phyloP scores from a whole-genome alignment of 1,284 basidiomycete species.

The Trametes polyzona region DNA sequence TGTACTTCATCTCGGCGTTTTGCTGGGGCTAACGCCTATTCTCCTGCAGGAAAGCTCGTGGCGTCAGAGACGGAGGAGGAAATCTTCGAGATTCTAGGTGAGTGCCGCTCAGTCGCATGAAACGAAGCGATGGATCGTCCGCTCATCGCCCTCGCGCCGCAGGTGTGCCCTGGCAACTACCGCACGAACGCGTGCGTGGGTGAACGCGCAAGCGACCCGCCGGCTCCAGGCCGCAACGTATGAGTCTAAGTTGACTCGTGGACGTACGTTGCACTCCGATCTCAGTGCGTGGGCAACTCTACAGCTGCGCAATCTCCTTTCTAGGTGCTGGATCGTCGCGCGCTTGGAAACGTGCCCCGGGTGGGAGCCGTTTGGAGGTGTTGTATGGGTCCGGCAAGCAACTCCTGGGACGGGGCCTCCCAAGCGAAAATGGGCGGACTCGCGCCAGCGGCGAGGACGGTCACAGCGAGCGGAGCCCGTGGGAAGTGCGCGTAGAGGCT shows the following conservation, averaged over 20 bases:
- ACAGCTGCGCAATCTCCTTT: background rate
- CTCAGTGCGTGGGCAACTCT: background rate
- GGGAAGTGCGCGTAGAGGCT: background rate
- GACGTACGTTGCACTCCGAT: background rate
- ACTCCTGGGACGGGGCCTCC: background rate
- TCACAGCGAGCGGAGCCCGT: background rate
- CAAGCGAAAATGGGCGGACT: background rate
- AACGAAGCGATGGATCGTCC: background rate
- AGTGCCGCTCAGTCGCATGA: conserved; percentile 25
- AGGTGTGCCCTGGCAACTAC: conserved; percentile 79
- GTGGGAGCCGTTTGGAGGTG: background rate
- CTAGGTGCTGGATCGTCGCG: background rate
- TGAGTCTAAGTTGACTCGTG: background rate
- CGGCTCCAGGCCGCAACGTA: background rate
- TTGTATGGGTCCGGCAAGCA: background rate
- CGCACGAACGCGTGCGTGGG: conserved; percentile 62
- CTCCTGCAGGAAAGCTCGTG: conserved; percentile 62
- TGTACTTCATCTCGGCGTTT: no score
- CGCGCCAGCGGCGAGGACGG: background rate
- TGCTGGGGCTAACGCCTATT: background rate
- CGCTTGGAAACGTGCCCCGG: background rate
- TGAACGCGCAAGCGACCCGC: background rate
- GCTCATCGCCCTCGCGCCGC: background rate
- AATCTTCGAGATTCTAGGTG: conserved; percentile 76
- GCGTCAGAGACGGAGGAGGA: conserved; percentile 85